These are phyloP conservation scores for Rubroboletus pulcherrimus DNA, from an alignment of 768 basidiomycete species.

Conservation along the genomic window DNA sequence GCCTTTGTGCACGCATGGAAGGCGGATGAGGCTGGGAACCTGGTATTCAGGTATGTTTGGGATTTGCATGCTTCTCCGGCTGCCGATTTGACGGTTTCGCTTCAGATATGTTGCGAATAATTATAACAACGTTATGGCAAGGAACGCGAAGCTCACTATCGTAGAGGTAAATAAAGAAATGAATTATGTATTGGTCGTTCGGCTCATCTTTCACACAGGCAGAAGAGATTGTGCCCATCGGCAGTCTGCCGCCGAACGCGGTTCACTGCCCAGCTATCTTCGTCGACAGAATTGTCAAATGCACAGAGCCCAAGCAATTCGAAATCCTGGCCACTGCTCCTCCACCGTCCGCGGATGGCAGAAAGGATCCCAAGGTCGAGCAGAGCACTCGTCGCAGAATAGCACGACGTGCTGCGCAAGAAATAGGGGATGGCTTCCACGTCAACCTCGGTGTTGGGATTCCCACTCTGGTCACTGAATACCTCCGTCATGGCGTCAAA, in stretches of 20 bases:
- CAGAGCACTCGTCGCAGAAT: constrained; percentile 62
- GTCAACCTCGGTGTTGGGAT: constrained; percentile 90
- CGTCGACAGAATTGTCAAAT: constrained; percentile 78
- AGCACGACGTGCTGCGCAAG: constrained; percentile 80
- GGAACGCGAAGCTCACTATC: constrained; percentile 82
- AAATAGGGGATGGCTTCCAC: constrained; percentile 80
- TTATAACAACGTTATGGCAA: constrained; percentile 80
- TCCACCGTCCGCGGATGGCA: constrained; percentile 34
- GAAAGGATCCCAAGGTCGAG: constrained; percentile 46
- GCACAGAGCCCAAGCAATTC: constrained; percentile 69
- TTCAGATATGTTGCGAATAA: constrained; percentile 81
- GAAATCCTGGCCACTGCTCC: constrained; percentile 67
- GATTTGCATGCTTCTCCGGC: neutral
- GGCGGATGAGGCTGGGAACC: constrained; percentile 84
- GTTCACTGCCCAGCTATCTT: constrained; percentile 81
- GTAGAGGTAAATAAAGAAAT: constrained; percentile 57
- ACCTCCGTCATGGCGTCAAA: constrained; percentile 60
- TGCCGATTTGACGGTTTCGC: neutral
- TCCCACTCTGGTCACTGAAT: constrained; percentile 80
- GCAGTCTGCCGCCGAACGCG: constrained; percentile 74
- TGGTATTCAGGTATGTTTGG: constrained; percentile 70
- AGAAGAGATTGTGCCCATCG: constrained; percentile 80
- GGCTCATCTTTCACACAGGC: constrained; percentile 45
- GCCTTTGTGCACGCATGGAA: constrained; percentile 89
- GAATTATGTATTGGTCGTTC: neutral